A percentile compares a stretch with the other conserved stretches of the same genome.
These are phyloP conservation scores for Prunella vulgaris DNA, from an alignment of 257 asterid genomes.

Conservation along the genomic window DNA sequence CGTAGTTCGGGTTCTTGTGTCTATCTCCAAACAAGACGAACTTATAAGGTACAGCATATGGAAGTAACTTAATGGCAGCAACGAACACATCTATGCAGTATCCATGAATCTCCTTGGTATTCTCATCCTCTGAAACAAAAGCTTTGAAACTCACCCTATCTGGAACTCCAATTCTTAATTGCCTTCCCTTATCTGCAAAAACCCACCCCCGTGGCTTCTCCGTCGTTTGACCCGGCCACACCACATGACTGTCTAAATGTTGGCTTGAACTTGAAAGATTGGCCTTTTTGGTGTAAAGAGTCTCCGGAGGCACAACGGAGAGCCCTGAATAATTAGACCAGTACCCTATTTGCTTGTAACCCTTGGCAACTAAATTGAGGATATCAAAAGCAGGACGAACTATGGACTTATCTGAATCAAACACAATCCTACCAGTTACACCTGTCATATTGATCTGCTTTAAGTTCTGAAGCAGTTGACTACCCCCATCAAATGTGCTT, in stretches of 20 bases:
- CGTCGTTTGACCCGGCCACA: conserved; percentile 69
- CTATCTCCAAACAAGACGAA: conserved; percentile 64
- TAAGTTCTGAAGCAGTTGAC: conserved; percentile 42
- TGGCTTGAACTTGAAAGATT: conserved; percentile 60
- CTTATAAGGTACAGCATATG: conserved; percentile 69
- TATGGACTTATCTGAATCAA: conserved; percentile 42
- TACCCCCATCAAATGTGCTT: conserved; percentile 63
- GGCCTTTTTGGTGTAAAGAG: conserved; percentile 41
- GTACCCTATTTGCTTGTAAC: conserved; percentile 60
- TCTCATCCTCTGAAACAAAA: conserved; percentile 42
- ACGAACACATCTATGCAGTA: conserved; percentile 70
- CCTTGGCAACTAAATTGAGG: conserved; percentile 53
- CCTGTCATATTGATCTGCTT: conserved; percentile 58
- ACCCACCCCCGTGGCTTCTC: conserved; percentile 81
- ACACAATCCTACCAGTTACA: conserved; percentile 52
- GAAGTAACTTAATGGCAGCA: conserved; percentile 61
- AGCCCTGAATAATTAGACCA: conserved; percentile 85
- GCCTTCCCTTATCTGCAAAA: conserved; percentile 56
- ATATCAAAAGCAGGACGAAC: conserved; percentile 61
- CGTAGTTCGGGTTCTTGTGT: conserved; percentile 55
- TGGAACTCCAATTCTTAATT: conserved; percentile 72
- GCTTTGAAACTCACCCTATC: conserved; percentile 57
- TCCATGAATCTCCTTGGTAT: conserved; percentile 37
- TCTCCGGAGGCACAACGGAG: conserved; percentile 60
- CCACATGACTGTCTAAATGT: conserved; percentile 27